Evolutionary conservation across 176 grass and related monocot genomes (phyloP).

Genomic region (Zoysia pacifica): DNA sequence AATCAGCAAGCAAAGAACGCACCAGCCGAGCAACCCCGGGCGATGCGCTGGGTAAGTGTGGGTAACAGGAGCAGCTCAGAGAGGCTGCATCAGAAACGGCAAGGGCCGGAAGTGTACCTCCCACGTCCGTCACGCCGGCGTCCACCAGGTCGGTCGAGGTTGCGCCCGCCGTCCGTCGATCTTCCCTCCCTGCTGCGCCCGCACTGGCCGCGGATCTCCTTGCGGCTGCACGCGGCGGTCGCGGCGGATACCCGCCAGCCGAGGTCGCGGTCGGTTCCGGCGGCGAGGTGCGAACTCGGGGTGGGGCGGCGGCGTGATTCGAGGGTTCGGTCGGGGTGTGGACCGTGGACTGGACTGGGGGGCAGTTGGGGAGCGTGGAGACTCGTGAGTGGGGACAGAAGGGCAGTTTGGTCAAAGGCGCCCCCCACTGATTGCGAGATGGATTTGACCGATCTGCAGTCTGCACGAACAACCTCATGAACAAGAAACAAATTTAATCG

Average conservation of each 20-base stretch:
- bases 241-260: background rate
- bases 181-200: slow-evolving; percentile 10
- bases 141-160: background rate
- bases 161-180: slow-evolving; percentile 9
- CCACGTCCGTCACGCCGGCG: background rate
- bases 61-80: background rate
- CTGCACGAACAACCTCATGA: background rate
- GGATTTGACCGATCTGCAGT: background rate
- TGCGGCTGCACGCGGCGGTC: background rate
- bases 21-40: background rate
- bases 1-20: background rate
- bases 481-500: no score
- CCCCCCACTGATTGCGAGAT: background rate
- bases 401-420: slow-evolving; percentile 10
- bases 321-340: slow-evolving; percentile 14
- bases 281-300: background rate
- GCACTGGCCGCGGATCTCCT: background rate
- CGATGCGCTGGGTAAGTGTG: background rate
- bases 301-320: slow-evolving; percentile 21
- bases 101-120: slow-evolving; percentile 7
- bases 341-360: slow-evolving; percentile 36
- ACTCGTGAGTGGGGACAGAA: background rate
- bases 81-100: background rate
- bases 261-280: slow-evolving; percentile 7
- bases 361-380: background rate